These are phyloP conservation scores for Flueggea neowawraea DNA, from an alignment of 441 rosid genomes.

Conservation along the genomic window DNA sequence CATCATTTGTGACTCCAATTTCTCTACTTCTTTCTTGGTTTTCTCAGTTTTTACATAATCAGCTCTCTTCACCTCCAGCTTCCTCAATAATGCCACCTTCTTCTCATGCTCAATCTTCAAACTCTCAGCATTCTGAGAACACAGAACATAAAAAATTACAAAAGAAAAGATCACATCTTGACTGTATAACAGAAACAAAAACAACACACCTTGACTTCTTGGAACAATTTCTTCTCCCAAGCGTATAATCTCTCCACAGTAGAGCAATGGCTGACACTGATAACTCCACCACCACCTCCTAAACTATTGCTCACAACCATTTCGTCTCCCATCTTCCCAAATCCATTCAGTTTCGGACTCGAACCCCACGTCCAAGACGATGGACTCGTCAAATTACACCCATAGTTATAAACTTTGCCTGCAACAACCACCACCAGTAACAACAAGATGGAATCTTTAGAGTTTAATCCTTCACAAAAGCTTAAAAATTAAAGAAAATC, in stretches of 20 bases:
- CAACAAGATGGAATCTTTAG: no score
- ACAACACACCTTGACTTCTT: constrained; percentile 76
- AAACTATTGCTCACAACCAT: constrained; percentile 20
- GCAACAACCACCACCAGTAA: constrained; percentile 6
- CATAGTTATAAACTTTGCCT: constrained; percentile 72
- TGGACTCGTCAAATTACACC: constrained; percentile 54
- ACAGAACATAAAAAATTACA: neutral
- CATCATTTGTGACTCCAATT: constrained; percentile 76
- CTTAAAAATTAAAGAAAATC: neutral
- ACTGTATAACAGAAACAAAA: neutral
- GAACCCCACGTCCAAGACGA: constrained; percentile 72
- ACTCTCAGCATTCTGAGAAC: constrained; percentile 55
- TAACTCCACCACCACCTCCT: no score
- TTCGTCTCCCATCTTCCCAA: constrained; percentile 35
- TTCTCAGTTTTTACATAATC: constrained; percentile 79
- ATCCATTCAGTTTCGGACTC: constrained; percentile 49
- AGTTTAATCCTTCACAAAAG: neutral
- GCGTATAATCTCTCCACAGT: constrained; percentile 85
- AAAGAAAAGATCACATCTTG: neutral
- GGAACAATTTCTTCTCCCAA: constrained; percentile 94
- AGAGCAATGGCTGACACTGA: constrained; percentile 52
- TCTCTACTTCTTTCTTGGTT: constrained; percentile 79
- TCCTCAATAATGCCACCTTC: constrained; percentile 69
- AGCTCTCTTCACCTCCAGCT: constrained; percentile 79
- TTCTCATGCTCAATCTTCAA: constrained; percentile 84